A percentile compares a stretch with the other conserved stretches of the same genome.
Evolutionary conservation across 768 basidiomycete genomes (phyloP).

Genomic region (Collybia sordida): DNA sequence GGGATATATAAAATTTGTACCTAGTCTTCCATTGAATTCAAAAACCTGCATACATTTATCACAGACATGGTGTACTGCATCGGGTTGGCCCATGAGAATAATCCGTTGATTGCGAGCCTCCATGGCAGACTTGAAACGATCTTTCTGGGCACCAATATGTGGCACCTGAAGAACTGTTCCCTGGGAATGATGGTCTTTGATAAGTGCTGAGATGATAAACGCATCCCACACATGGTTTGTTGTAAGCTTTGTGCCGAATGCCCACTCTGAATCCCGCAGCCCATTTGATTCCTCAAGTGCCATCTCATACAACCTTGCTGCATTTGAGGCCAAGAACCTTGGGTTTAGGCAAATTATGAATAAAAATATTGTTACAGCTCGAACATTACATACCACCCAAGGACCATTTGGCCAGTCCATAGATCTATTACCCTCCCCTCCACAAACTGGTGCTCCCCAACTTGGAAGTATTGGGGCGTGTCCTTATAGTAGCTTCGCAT

Average conservation of each 20-base stretch:
- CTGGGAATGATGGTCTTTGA: slow-evolving; percentile 17
- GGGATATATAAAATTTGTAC: slow-evolving; percentile 9
- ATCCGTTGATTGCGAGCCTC: slow-evolving; percentile 20
- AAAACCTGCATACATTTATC: slow-evolving; percentile 20
- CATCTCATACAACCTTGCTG: slow-evolving; percentile 13
- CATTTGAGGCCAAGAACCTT: slow-evolving; percentile 19
- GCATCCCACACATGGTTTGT: slow-evolving; percentile 30
- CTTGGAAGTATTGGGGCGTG: slow-evolving; percentile 19
- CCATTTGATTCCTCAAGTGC: slow-evolving; percentile 6
- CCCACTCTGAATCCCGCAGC: slow-evolving; percentile 16
- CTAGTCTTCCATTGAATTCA: slow-evolving; percentile 6
- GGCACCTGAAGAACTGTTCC: slow-evolving; percentile 15
- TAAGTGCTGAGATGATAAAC: slow-evolving; percentile 22
- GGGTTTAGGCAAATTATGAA: neutral
- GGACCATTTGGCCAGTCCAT: slow-evolving; percentile 18
- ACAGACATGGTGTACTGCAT: slow-evolving; percentile 22
- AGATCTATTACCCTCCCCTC: slow-evolving; percentile 13
- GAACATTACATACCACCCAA: slow-evolving; percentile 18
- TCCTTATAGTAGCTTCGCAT: slow-evolving; percentile 18
- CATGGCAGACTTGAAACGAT: slow-evolving; percentile 25
- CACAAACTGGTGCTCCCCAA: slow-evolving; percentile 25
- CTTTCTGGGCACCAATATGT: slow-evolving; percentile 22
- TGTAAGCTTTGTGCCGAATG: slow-evolving; percentile 16
- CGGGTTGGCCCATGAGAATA: slow-evolving; percentile 20
- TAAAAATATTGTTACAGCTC: neutral